These are phyloP conservation scores for Catharanthus roseus DNA, from an alignment of 257 asterid genomes.

Conservation along the genomic window DNA sequence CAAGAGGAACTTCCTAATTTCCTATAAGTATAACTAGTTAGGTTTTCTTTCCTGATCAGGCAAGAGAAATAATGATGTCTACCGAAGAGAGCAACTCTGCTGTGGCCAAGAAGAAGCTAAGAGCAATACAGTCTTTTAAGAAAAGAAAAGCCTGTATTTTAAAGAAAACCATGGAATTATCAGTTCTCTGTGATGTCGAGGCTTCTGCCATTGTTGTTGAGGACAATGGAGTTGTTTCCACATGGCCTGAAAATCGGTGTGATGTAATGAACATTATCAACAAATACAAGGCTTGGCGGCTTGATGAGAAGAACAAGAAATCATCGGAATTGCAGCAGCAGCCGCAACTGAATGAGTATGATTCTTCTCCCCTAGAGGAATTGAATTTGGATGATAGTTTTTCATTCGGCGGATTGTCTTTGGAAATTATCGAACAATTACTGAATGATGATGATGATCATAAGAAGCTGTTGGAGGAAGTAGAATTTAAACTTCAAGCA, in stretches of 20 bases:
- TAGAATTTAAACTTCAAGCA: not conserved
- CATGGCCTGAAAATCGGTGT: conserved; percentile 21
- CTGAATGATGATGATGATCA: too few species aligned
- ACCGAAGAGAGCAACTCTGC: not conserved
- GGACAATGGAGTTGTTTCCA: conserved; percentile 3
- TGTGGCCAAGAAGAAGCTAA: not conserved
- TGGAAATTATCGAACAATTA: not conserved
- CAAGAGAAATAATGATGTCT: not conserved
- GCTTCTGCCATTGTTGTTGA: conserved; percentile 17
- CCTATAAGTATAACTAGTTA: too few species aligned
- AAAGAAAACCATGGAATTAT: conserved; percentile 15
- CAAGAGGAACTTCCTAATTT: too few species aligned
- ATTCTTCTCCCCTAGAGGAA: not conserved
- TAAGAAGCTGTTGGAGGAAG: not conserved
- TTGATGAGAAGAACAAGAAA: not conserved
- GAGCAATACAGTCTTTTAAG: not conserved
- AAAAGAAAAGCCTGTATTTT: not conserved
- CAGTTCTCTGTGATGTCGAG: conserved; percentile 13
- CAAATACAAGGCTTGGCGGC: not conserved
- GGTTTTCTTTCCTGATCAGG: not conserved
- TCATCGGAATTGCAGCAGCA: too few species aligned
- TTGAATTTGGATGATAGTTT: not conserved
- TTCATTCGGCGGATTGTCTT: not conserved
- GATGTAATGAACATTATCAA: conserved; percentile 6
- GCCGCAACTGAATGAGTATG: too few species aligned